A percentile compares a stretch with the other conserved stretches of the same genome.
These are phyloP conservation scores for Tricharina praecox DNA, from an alignment of 495 filamentous ascomycete species.

Conservation along the genomic window DNA sequence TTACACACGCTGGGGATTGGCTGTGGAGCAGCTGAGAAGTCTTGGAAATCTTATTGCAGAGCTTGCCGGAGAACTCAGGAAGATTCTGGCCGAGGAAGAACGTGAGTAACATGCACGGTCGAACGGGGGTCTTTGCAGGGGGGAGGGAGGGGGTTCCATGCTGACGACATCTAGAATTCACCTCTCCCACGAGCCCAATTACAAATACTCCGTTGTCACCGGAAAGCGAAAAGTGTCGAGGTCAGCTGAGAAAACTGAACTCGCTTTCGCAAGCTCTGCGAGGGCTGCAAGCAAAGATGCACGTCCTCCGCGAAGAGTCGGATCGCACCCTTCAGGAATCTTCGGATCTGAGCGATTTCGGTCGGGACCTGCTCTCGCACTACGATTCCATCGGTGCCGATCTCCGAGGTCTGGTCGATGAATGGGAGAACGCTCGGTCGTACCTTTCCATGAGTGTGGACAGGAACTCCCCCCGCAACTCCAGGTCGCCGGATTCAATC, in stretches of 20 bases:
- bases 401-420: slow-evolving; percentile 62
- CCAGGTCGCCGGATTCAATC: slow-evolving; percentile 64
- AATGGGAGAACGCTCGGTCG: slow-evolving; percentile 77
- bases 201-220: slow-evolving; percentile 45
- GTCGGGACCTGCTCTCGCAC: slow-evolving; percentile 59
- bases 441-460: slow-evolving; percentile 60
- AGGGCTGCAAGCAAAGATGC: slow-evolving; percentile 86
- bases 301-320: slow-evolving; percentile 78
- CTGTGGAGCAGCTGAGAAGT: slow-evolving; percentile 54
- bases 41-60: slow-evolving; percentile 43
- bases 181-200: slow-evolving; percentile 46
- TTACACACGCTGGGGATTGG: slow-evolving; percentile 60
- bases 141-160: too few relatives aligned
- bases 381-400: slow-evolving; percentile 91
- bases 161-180: slow-evolving; percentile 29
- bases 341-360: slow-evolving; percentile 55
- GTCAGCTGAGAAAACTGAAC: slow-evolving; percentile 69
- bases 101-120: slow-evolving; percentile 36
- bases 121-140: too few relatives aligned
- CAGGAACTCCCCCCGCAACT: slow-evolving; percentile 45
- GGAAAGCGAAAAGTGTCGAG: slow-evolving; percentile 58
- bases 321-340: slow-evolving; percentile 49
- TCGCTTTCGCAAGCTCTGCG: slow-evolving; percentile 80
- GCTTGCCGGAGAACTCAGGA: slow-evolving; percentile 38
- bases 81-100: slow-evolving; percentile 67